Percentiles rank a stretch among this genome's conserved stretches.
phyloP scores from a whole-genome alignment of 1,284 basidiomycete genomes.

The Bjerkandera adusta region DNA sequence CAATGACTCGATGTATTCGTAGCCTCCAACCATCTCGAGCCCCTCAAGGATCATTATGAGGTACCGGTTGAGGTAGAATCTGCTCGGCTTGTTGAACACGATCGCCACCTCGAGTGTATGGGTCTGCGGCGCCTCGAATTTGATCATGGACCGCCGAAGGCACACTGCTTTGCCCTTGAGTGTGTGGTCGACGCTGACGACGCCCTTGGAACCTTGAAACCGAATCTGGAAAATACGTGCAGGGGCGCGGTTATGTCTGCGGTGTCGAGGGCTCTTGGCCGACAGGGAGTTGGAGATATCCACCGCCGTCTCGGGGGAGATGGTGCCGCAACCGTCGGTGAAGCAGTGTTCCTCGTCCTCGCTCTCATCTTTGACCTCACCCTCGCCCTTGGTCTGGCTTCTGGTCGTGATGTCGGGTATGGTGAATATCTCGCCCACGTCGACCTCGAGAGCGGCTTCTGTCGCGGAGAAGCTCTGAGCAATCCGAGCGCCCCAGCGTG shows the following conservation, averaged over 20 bases:
- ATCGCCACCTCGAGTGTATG: constrained; percentile 68
- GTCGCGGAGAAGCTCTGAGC: constrained; percentile 82
- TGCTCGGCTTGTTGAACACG: constrained; percentile 51
- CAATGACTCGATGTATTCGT: constrained; percentile 46
- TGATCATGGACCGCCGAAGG: constrained; percentile 65
- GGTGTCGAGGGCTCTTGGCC: constrained; percentile 12
- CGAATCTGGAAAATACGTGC: constrained; percentile 52
- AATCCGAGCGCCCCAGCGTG: constrained; percentile 74
- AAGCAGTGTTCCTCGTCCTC: constrained; percentile 29
- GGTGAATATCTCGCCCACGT: constrained; percentile 58
- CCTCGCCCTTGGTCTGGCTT: neutral
- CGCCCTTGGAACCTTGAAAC: constrained; percentile 73
- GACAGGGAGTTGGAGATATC: constrained; percentile 54
- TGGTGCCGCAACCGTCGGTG: constrained; percentile 76
- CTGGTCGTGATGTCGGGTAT: constrained; percentile 33
- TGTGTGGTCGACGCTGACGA: constrained; percentile 57
- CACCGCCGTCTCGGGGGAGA: constrained; percentile 54
- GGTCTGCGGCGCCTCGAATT: constrained; percentile 52
- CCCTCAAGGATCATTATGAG: constrained; percentile 22
- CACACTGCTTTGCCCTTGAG: constrained; percentile 55
- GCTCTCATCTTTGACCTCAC: no score
- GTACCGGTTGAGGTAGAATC: constrained; percentile 54
- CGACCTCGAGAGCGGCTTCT: constrained; percentile 59
- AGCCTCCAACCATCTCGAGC: constrained; percentile 18
- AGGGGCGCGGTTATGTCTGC: neutral